Evolutionary conservation across 805 yeast species (phyloP), one percentile per base, ranked within the genome.

Genomic region (Kodamaea jinghongensis): DNA sequence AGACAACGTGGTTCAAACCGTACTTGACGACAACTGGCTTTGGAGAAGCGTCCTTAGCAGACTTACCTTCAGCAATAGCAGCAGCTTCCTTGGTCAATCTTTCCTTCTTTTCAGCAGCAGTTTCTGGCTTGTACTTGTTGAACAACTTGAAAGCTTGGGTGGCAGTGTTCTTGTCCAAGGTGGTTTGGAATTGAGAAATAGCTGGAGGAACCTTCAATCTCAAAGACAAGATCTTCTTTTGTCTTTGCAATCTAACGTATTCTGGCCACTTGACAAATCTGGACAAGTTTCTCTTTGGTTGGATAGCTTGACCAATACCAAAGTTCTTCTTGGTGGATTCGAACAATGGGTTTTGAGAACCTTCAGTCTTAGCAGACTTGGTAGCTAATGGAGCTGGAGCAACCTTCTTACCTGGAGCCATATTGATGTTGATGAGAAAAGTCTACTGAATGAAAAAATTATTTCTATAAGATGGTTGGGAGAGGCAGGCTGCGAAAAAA

Each of bases 151-250:
- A 86, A 60, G 96, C 78, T 76, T 86, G 95, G 61, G 96, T 77
- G 64, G 99, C 98, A 57, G 98, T 86, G 89, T 91, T 91, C 86
- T 90, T 90, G 86, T 91, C 99, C 72, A 91, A 80, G 64, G 89
- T 83, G 76, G 85, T 76, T 66, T 88, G 89, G 83, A 91, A 91
- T 78, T 91, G 99, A 54, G 98, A 81, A 67, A 91, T 83, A 54
- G 98, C 85, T 66, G 99, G 99, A 58, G 99, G 99, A 68, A 91
- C 99, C 85, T 93, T 91, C 69, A 91, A 81, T 84, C 99, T 90
- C 73, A 90, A 71, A 61, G 83, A 76, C 71, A 91, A 80, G 71
- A 91, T 85, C 83, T 91, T 91, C 85, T 84, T 93, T 78, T 93
- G 98, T 82, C 99, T 90, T 80, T 91, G 99, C 60, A 93, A 79